Evolutionary conservation across 768 basidiomycete genomes (phyloP).

Genomic region (Strobilomyces confusus): DNA sequence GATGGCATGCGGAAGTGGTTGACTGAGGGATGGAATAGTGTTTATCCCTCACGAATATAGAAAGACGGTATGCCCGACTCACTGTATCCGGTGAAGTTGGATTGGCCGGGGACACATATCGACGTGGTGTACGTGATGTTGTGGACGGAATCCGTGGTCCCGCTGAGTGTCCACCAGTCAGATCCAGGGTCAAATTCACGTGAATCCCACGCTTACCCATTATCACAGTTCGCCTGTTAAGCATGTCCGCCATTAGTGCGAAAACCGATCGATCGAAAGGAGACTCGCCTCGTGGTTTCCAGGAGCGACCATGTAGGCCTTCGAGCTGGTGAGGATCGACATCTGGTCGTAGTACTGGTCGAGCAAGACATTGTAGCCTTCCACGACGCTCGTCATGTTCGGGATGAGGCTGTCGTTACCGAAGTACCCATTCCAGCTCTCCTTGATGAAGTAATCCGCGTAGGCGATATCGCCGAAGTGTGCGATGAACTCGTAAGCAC

Average conservation of each 20-base stretch:
- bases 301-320: slow-evolving; percentile 25
- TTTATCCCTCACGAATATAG: background rate
- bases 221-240: slow-evolving; percentile 26
- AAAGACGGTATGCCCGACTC: background rate
- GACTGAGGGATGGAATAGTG: slow-evolving; percentile 7
- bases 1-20: slow-evolving; percentile 29
- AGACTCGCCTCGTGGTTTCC: slow-evolving; percentile 26
- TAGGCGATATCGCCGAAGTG: slow-evolving; percentile 26
- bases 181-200: background rate
- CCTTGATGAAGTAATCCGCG: slow-evolving; percentile 28
- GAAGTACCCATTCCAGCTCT: slow-evolving; percentile 30
- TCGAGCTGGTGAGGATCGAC: slow-evolving; percentile 20
- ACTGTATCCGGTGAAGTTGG: slow-evolving; percentile 30
- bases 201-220: slow-evolving; percentile 18
- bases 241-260: background rate
- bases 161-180: slow-evolving; percentile 6
- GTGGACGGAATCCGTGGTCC: slow-evolving; percentile 20
- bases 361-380: slow-evolving; percentile 23
- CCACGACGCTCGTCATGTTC: slow-evolving; percentile 21
- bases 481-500: slow-evolving; percentile 26
- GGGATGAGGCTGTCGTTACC: slow-evolving; percentile 25
- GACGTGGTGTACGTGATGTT: slow-evolving; percentile 26
- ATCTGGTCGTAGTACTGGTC: slow-evolving; percentile 30
- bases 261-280: background rate
- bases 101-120: slow-evolving; percentile 24